These are phyloP conservation scores for Paraphoma sp. DNA, from an alignment of 2,329 filamentous ascomycete species.

Conservation along the genomic window DNA sequence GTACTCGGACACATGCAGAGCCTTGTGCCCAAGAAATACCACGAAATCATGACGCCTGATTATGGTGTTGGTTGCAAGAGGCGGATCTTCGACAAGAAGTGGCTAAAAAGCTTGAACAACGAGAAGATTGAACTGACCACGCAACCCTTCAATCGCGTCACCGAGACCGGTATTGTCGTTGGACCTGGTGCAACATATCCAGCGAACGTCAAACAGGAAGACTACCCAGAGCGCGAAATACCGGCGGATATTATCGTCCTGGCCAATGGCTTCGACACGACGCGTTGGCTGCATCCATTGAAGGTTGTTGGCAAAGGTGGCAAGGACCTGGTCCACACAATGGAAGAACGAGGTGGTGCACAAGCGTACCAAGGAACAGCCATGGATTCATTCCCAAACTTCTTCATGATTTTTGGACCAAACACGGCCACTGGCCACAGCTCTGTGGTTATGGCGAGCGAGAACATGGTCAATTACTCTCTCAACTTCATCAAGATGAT, in stretches of 20 bases:
- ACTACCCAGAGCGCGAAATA: conserved; percentile 49
- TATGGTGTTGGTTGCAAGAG: conserved; percentile 70
- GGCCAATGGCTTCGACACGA: conserved; percentile 67
- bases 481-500: conserved; percentile 65
- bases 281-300: conserved; percentile 61
- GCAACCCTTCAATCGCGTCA: conserved; percentile 57
- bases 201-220: conserved; percentile 40
- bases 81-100: conserved; percentile 65
- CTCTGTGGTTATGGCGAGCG: conserved; percentile 64
- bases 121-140: conserved; percentile 63
- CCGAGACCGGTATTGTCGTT: conserved; percentile 57
- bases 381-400: conserved; percentile 65
- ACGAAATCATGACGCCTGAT: conserved; percentile 66
- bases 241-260: conserved; percentile 67
- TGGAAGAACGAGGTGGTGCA: conserved; percentile 65
- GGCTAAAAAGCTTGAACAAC: conserved; percentile 60
- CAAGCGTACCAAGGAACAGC: conserved; percentile 67
- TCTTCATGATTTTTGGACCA: conserved; percentile 69
- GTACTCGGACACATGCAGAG: conserved; percentile 56
- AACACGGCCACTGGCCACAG: conserved; percentile 69
- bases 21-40: conserved; percentile 64
- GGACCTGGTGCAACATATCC: conserved; percentile 60
- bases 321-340: conserved; percentile 61
- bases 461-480: conserved; percentile 67
- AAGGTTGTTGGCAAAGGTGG: conserved; percentile 60